A percentile compares a stretch with the other conserved stretches of the same genome.
Conservation (phyloP, 768 basidiomycete species). For the Kwoniella shandongensis region DNA sequence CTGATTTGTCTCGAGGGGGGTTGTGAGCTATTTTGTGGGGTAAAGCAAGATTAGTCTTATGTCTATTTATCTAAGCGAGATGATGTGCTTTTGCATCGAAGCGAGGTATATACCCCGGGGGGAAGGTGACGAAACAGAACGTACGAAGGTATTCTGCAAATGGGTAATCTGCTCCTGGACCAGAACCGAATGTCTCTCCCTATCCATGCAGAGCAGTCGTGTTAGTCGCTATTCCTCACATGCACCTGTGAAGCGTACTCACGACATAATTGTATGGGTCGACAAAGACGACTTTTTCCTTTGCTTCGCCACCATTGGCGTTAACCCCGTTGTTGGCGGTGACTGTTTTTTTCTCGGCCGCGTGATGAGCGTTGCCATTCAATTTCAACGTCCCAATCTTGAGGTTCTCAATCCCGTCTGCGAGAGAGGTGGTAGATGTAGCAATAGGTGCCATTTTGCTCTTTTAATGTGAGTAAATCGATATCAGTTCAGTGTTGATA, state of each 20-base stretch:
- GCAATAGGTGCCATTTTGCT: no score
- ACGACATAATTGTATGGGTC: conserved; percentile 50
- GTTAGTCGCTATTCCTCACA: no score
- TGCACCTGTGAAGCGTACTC: no score
- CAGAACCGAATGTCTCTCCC: conserved; percentile 44
- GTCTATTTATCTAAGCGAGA: background rate
- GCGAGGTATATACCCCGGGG: background rate
- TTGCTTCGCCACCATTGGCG: conserved; percentile 7
- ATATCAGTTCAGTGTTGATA: background rate
- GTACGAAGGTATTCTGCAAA: conserved; percentile 43
- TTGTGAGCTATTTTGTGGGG: conserved; percentile 33
- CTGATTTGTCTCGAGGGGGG: conserved; percentile 33
- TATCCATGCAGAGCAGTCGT: no score
- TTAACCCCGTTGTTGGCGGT: conserved; percentile 4
- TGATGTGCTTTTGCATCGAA: background rate
- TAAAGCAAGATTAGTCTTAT: conserved; percentile 5
- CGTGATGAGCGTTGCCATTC: conserved; percentile 13
- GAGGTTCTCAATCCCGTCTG: conserved; percentile 10
- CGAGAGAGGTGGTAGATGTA: conserved; percentile 17
- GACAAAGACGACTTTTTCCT: conserved; percentile 27
- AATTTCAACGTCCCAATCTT: conserved; percentile 30
- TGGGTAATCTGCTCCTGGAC: conserved; percentile 38
- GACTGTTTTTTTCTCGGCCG: no score
- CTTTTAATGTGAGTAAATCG: background rate
- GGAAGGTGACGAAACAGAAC: conserved; percentile 6